Percentiles rank a stretch among this genome's conserved stretches.
Evolutionary conservation across 495 filamentous ascomycete genomes (phyloP).

Genomic region (Bombardia bombarda): DNA sequence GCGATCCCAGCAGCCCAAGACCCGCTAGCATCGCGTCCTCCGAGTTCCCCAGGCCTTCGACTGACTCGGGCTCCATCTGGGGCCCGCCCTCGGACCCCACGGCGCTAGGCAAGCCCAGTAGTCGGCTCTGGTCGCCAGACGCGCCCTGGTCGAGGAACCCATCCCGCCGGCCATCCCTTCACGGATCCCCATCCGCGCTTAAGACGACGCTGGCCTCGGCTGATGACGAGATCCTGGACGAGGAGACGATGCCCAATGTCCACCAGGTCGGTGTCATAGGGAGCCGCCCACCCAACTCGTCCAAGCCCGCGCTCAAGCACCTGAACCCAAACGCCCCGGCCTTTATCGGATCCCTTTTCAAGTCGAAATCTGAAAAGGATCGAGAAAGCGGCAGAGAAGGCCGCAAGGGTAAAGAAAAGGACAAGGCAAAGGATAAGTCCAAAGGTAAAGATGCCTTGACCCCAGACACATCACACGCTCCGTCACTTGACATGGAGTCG

Average conservation of each 20-base stretch:
- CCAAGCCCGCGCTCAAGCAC: conserved; percentile 33
- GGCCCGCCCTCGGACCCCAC: conserved; percentile 21
- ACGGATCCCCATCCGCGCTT: conserved; percentile 40
- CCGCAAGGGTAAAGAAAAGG: conserved; percentile 17
- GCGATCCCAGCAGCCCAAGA: conserved; percentile 62
- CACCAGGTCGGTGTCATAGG: conserved; percentile 44
- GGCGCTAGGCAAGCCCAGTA: conserved; percentile 24
- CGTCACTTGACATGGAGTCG: conserved; percentile 36
- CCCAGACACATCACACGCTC: conserved; percentile 9
- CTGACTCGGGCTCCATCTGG: conserved; percentile 56
- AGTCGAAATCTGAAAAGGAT: conserved; percentile 30
- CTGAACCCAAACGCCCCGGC: conserved; percentile 46
- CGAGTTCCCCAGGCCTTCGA: conserved; percentile 74
- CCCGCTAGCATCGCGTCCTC: conserved; percentile 74
- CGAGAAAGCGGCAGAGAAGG: conserved; percentile 22
- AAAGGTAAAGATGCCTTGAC: conserved; percentile 10
- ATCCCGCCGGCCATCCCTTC: conserved; percentile 39
- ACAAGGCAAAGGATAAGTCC: conserved; percentile 23
- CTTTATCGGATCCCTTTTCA: conserved; percentile 41
- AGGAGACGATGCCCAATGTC: conserved; percentile 32
- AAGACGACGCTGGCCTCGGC: conserved; percentile 43
- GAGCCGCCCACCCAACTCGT: conserved; percentile 33
- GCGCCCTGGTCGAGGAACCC: conserved; percentile 37
- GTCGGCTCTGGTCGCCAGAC: conserved; percentile 36
- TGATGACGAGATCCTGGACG: conserved; percentile 42